Base-by-base conservation (phyloP, 179 eudicot species). In the Kewa caespitosa region DNA sequence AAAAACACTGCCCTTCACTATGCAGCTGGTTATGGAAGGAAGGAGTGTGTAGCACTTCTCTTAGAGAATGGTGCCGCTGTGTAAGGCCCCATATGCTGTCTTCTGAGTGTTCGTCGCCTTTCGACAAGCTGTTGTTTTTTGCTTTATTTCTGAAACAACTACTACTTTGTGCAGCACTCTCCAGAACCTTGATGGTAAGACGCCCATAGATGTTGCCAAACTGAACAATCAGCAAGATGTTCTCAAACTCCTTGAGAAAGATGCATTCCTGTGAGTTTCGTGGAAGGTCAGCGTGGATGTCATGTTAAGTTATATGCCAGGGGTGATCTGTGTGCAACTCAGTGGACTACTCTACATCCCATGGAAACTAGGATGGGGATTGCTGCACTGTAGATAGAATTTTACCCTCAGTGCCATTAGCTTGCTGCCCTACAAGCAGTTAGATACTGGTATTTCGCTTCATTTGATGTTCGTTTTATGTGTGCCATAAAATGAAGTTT, bases 11-110 rank as follows among this genome's bases (percentile, higher is more conserved):
- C 99, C 18, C 99, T 96, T 73, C 99, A 96, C 79, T 96, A 93
- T 86, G 98, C 99, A 33, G 98, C 98, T 79, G 99, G 99, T 43
- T 96, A 96, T 72, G 99, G 99, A 59, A 91, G 94, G 83, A 93
- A 96, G 81, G 99, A 96, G 33, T 93, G 99, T 76, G 99, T 96
- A 6, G 90, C 96, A n/a, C 97, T 96, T 76, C 91, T 96, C 38
- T 80, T 96, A 27, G 89, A 96, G 66, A 91, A 89, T 68, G 99
- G 98, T 10, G 99, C 99, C 69, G 94, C 99, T 72, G 99, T 93
- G 99, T 93, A 90, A 89, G 96, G 76, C 27, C 31, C 22, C 22
- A 32, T n/a, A 46, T 63, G n/a, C n/a, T 22, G 5, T 32, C 57
- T 60, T 52, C 11, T 69, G 31, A 27, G 22, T 12, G 48, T 61